phyloP scores from a whole-genome alignment of 2,329 filamentous ascomycete genomes.

The Colletotrichum scovillei region DNA sequence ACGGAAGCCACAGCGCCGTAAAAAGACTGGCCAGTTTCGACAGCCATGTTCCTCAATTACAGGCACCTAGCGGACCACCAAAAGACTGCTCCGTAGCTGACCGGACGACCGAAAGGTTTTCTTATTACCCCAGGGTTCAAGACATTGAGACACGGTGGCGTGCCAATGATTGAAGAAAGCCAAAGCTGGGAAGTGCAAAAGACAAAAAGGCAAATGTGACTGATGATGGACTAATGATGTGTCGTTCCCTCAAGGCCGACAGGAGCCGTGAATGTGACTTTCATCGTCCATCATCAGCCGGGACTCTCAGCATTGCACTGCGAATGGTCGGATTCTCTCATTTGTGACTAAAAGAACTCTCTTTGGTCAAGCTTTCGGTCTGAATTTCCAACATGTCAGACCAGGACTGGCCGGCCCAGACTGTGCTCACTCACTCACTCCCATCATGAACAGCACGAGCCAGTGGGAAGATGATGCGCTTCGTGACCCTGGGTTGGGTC shows the following conservation, averaged over 20 bases:
- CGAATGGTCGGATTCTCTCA: constrained; percentile 11
- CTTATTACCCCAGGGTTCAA: not conserved
- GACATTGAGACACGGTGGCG: not conserved
- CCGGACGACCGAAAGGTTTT: not conserved
- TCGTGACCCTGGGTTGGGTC: not conserved
- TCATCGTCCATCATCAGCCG: not conserved
- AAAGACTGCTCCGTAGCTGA: not conserved
- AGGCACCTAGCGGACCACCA: not conserved
- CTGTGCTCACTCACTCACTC: not conserved
- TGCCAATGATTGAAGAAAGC: not conserved
- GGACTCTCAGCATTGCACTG: not conserved
- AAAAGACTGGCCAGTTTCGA: not conserved
- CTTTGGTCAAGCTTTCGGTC: constrained; percentile 1
- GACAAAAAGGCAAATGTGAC: constrained; percentile 7
- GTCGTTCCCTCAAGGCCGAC: not conserved
- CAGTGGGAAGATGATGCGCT: not conserved
- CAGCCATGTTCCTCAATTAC: not conserved
- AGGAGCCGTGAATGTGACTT: constrained; percentile 6
- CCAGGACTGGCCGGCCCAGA: not conserved
- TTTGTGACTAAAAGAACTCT: constrained; percentile 19
- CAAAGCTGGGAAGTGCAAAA: not conserved
- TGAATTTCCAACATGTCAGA: not conserved
- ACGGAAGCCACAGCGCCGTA: not conserved
- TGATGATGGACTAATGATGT: constrained; percentile 32
- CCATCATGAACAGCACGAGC: not conserved